Conservation (phyloP, 352 stramenopile genomes). For the Phytophthora syringae region DNA sequence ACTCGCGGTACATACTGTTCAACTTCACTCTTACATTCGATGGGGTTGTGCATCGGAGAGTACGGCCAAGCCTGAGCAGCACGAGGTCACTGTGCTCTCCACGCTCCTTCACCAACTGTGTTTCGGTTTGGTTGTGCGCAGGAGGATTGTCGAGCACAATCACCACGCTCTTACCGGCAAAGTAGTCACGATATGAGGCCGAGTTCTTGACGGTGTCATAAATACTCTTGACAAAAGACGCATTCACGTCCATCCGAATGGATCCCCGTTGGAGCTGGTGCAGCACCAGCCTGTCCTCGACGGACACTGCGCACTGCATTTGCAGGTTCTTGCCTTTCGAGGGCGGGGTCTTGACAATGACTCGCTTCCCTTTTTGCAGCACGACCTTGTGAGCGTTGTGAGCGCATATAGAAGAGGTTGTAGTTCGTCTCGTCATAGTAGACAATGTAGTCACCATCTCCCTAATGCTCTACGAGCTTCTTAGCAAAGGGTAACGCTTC, state of each 20-base stretch:
- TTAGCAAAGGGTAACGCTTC: not conserved
- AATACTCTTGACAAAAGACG: slow-evolving; percentile 9
- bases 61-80: too few relatives aligned
- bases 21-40: too few relatives aligned
- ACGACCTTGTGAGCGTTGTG: slow-evolving; percentile 1
- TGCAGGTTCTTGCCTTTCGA: slow-evolving; percentile 7
- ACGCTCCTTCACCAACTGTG: too few relatives aligned
- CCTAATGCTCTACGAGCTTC: not conserved
- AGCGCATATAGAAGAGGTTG: slow-evolving; percentile 11
- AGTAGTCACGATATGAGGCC: slow-evolving; percentile 1
- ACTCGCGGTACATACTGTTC: too few relatives aligned
- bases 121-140: slow-evolving; percentile 2
- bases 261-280: slow-evolving; percentile 4
- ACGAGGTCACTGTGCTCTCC: too few relatives aligned
- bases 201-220: slow-evolving; percentile 4
- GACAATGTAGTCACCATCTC: slow-evolving; percentile 4
- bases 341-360: not conserved
- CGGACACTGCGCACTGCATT: slow-evolving; percentile 2
- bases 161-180: not conserved
- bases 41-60: too few relatives aligned
- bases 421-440: slow-evolving; percentile 11
- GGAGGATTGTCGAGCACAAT: slow-evolving; percentile 5
- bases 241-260: slow-evolving; percentile 7
- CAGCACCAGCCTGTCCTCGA: slow-evolving; percentile 2
- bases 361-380: not conserved